Conservation (phyloP, 176 grass and related monocot species). For the Zizania latifolia region DNA sequence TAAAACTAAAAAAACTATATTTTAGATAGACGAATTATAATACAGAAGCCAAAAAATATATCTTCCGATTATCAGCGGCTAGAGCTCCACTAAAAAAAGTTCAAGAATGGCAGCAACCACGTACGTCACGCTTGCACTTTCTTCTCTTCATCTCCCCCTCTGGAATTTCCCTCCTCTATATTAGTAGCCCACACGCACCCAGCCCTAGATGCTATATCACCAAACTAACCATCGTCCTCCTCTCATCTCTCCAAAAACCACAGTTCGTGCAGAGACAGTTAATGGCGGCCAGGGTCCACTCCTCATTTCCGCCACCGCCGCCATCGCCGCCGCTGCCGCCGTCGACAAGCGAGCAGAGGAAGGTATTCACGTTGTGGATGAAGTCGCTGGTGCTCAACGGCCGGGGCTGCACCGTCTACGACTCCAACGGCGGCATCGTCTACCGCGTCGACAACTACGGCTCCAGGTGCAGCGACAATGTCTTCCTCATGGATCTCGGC, state of each 20-base stretch:
- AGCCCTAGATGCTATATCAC: conserved; percentile 6
- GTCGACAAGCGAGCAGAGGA: conserved; percentile 26
- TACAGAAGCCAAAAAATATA: too few relatives aligned
- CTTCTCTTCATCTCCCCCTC: too few relatives aligned
- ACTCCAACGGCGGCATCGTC: conserved; percentile 51
- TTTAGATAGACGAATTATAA: too few relatives aligned
- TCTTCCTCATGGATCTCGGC: conserved; percentile 58
- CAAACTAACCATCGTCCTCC: not conserved
- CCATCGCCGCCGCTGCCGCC: not conserved
- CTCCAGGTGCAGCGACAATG: conserved; percentile 32
- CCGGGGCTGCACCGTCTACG: conserved; percentile 59
- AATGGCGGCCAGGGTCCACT: conserved; percentile 32
- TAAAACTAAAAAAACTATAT: too few relatives aligned
- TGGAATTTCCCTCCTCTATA: not conserved
- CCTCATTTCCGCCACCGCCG: not conserved
- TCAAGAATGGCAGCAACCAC: not conserved
- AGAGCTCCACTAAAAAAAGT: not conserved
- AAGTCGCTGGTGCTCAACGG: conserved; percentile 63
- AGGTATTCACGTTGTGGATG: conserved; percentile 64
- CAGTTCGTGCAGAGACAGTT: not conserved
- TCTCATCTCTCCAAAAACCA: not conserved
- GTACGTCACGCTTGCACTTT: conserved; percentile 11
- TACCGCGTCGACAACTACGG: conserved; percentile 78
- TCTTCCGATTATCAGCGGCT: too few relatives aligned
- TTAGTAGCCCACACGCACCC: not conserved